Evolutionary conservation across 2,329 filamentous ascomycete species (phyloP), one percentile per base, ranked within the genome.

Genomic region (Remersonia thermophila): DNA sequence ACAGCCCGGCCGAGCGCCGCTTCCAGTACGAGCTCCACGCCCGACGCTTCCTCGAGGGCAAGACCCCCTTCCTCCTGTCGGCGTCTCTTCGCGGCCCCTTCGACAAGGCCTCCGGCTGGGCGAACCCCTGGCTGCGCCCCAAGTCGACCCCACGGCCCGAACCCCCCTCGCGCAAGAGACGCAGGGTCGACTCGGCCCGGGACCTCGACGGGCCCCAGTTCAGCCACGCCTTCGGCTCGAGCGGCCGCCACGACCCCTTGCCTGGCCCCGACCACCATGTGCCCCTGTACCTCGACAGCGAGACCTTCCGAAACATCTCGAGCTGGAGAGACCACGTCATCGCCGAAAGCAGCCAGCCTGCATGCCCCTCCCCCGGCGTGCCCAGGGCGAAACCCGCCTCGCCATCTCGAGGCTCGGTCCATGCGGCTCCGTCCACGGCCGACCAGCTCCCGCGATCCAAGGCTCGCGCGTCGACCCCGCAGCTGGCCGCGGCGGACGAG

Each of bases 71-170:
- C 16, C 61, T 86, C 3, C 52, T 77, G 3, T 79, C 80, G 10
- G 70, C 79, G 6, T 55, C 59, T 5, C 59, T 83, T 3, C 65
- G 59, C 40, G 80, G 79, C 0, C 80, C 79, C 0, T 80, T 83
- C 44, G 62, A 67, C 30, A 53, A 48, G 37, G 49, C 56, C 28
- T 60, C 55, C 2, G 65, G 65, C 15, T 74, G 69, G 69, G 77
- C 81, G 44, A 63, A 73, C 42, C 70, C 70, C 11, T 73, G 70
- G 70, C 5, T 23, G 9, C 49, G 54, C 29, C 59, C 61, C 8
- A 36, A 34, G n/a, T 43, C 42, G 10, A 25, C 11, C 7, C 30
- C 32, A 6, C 31, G 34, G 12, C 25, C 18, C 9, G 38, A 39
- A 16, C 4, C 28, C n/a, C n/a, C n/a, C 5, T 9, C 4, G 2